Base-by-base conservation (phyloP, 139 green algal genomes). In the Chlamydomonas eustigma region DNA sequence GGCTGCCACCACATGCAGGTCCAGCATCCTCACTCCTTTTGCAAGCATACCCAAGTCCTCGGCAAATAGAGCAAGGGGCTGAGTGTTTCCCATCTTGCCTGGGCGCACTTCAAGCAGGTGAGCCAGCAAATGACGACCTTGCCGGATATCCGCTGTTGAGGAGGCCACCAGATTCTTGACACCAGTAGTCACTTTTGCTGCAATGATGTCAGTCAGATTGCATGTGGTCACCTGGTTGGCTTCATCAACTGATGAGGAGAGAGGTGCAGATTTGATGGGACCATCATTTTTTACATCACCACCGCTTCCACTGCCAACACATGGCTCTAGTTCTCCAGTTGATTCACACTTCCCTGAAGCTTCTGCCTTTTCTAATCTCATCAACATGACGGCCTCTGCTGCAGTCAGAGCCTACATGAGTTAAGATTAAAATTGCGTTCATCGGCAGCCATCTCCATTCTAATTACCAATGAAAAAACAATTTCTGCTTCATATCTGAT, bases 1-100 rank as follows among this genome's bases (percentile, higher is more conserved):
- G 2, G 69, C 67, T 1, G 80, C 71, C 6, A 89, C 77, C 4
- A 31, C 71, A 74, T 85, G 81, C 69, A 89, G 79, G 65, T 89
- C 84, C 24, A 86, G 51, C 0, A 58, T 74, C 0, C 81, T 66
- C 0, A 76, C 70, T 5, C 51, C 39, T 12, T 77, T 73, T 30
- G 52, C 30, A 37, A 65, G 65, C 30, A 44, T 51, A 1, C 44
- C 50, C 0, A 85, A 76, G 51, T 86, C 84, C 52, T 68, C 12
- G n/a, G 52, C 44, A 58, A 58, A 58, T 18, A 58, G 44, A 58
- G 44, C 12, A 58, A 58, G 18, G 44, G 44, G 44, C 44, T 28
- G 44, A 18, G 44, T 12, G 44, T 12, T 58, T 58, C 44, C 44
- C 44, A 58, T 18, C 44, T 58, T 58, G 12, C 44, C 12, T 58